Conservation (phyloP, 179 eudicot species). For the Vitellaria paradoxa region DNA sequence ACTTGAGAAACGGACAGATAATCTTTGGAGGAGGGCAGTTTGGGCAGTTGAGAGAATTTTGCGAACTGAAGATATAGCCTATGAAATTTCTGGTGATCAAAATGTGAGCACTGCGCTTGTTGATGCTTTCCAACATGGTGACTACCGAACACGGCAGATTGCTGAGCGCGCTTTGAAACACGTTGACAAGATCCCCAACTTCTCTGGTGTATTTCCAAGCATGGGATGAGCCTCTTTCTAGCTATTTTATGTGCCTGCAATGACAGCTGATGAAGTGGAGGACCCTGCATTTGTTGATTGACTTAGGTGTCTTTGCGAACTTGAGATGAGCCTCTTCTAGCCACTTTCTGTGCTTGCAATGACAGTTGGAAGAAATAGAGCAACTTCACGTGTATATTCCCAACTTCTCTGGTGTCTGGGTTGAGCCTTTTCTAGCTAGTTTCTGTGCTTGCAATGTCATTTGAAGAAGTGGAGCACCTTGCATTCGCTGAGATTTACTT, state of each 20-base stretch:
- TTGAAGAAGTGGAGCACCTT: background rate
- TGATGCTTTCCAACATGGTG: slow-evolving; percentile 90
- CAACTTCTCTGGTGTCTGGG: slow-evolving; percentile 82
- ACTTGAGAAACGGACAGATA: slow-evolving; percentile 77
- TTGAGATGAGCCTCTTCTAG: too few species aligned
- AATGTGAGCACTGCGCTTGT: slow-evolving; percentile 83
- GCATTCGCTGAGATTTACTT: background rate
- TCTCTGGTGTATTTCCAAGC: slow-evolving; percentile 81
- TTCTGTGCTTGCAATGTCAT: background rate
- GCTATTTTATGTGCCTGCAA: too few species aligned
- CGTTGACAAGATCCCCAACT: slow-evolving; percentile 85
- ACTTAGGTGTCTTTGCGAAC: too few species aligned
- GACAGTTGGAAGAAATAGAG: too few species aligned
- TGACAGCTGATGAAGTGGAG: background rate
- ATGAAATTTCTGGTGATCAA: slow-evolving; percentile 59
- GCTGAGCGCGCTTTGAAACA: slow-evolving; percentile 89
- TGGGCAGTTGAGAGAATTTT: slow-evolving; percentile 89
- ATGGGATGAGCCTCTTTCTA: slow-evolving; percentile 21
- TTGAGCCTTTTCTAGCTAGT: slow-evolving; percentile 5
- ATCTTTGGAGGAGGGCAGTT: slow-evolving; percentile 62
- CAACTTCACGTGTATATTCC: slow-evolving; percentile 35
- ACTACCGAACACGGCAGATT: slow-evolving; percentile 76
- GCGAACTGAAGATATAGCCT: slow-evolving; percentile 66
- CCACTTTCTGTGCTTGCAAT: too few species aligned
- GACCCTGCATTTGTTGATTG: background rate